Evolutionary conservation across 2,329 filamentous ascomycete species (phyloP).

Genomic region (Tolypocladium tundrense): DNA sequence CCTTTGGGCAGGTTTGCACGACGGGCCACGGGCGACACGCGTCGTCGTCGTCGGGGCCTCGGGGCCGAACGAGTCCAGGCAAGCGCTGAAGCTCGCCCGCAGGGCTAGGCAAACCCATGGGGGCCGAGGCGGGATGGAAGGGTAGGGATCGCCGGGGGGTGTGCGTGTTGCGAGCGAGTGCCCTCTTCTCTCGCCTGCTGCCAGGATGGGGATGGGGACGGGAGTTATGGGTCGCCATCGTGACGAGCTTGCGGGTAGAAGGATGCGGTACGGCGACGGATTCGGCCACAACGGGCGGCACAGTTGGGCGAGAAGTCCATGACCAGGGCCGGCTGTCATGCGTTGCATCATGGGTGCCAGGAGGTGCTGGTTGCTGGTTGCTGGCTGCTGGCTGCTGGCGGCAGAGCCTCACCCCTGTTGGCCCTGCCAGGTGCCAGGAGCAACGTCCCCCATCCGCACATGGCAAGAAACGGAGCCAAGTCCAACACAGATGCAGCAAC

Average conservation of each 20-base stretch:
- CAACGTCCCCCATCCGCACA: not conserved
- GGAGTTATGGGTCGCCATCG: not conserved
- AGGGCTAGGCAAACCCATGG: not conserved
- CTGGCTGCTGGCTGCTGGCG: not conserved
- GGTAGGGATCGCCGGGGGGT: not conserved
- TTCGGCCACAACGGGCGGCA: not conserved
- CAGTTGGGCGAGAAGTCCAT: not conserved
- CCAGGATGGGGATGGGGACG: too few relatives aligned
- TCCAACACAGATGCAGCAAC: not conserved
- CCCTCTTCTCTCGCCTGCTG: not conserved
- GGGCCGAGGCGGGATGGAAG: not conserved
- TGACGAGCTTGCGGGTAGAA: not conserved
- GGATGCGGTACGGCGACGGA: not conserved
- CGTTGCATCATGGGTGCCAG: not conserved
- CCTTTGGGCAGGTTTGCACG: not conserved
- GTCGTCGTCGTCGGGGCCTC: not conserved
- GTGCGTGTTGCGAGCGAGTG: not conserved
- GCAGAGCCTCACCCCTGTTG: not conserved
- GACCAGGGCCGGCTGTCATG: too few relatives aligned
- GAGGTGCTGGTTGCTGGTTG: not conserved
- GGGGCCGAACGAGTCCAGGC: not conserved
- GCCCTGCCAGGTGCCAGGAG: not conserved
- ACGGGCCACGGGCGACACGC: not conserved
- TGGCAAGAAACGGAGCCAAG: not conserved
- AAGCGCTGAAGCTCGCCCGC: not conserved